phyloP scores from a whole-genome alignment of 2,329 filamentous ascomycete genomes.

The Pseudofabraea citricarpa region DNA sequence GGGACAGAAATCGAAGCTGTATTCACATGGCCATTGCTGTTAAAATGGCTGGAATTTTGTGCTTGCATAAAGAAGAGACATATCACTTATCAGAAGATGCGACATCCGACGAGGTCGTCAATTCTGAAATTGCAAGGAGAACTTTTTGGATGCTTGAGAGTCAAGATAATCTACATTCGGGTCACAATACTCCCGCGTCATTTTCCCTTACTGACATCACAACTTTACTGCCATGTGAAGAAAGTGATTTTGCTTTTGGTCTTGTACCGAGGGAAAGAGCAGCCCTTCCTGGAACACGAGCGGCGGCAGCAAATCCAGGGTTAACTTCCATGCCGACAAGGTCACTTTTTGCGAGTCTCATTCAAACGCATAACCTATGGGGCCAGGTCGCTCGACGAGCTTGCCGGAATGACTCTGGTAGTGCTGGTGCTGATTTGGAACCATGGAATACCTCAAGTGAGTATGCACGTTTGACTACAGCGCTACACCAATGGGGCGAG shows the following conservation, averaged over 20 bases:
- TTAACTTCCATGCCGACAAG: constrained; percentile 19
- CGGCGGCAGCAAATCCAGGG: constrained; percentile 22
- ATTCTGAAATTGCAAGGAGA: constrained; percentile 29
- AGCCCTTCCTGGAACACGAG: constrained; percentile 28
- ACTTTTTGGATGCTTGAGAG: constrained; percentile 34
- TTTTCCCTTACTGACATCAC: constrained; percentile 33
- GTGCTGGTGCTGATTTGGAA: constrained; percentile 9
- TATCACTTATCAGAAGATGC: constrained; percentile 24
- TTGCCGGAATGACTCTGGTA: constrained; percentile 8
- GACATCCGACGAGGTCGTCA: constrained; percentile 26
- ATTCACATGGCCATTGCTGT: constrained; percentile 35
- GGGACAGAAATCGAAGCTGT: constrained; percentile 49
- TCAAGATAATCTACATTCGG: constrained; percentile 33
- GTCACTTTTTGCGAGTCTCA: constrained; percentile 33
- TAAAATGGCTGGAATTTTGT: constrained; percentile 30
- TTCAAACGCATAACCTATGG: constrained; percentile 34
- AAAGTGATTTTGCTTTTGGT: constrained; percentile 34
- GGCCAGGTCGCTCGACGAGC: constrained; percentile 29
- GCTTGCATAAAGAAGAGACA: constrained; percentile 32
- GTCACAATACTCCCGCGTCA: constrained; percentile 27
- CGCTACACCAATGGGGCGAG: constrained; percentile 25
- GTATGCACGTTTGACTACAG: constrained; percentile 16
- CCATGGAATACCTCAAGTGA: constrained; percentile 24
- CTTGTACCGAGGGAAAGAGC: constrained; percentile 23
- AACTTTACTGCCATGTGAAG: constrained; percentile 30